Evolutionary conservation across 345 rosid species (phyloP).

Genomic region (Populus davidiana): DNA sequence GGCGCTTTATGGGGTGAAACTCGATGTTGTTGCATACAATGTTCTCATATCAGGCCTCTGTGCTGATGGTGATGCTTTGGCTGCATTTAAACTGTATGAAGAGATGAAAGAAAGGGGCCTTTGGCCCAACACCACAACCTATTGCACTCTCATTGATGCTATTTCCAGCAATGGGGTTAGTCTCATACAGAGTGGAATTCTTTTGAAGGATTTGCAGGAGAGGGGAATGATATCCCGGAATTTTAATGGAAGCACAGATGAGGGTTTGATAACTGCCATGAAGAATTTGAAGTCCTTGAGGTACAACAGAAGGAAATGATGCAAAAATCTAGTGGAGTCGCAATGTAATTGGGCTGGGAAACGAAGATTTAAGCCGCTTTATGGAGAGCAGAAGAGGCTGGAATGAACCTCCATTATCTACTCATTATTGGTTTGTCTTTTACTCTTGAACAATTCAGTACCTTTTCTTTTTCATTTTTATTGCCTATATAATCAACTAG

Average conservation of each 20-base stretch:
- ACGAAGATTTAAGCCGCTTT: not conserved
- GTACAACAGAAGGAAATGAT: slow-evolving; percentile 32
- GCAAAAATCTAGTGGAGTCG: slow-evolving; percentile 11
- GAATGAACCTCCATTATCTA: not conserved
- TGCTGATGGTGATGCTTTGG: slow-evolving; percentile 43
- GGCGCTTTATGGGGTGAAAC: slow-evolving; percentile 53
- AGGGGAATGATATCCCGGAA: slow-evolving; percentile 51
- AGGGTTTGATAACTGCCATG: slow-evolving; percentile 44
- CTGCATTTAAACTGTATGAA: slow-evolving; percentile 59
- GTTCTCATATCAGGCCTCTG: slow-evolving; percentile 73
- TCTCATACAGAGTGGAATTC: slow-evolving; percentile 32
- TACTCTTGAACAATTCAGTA: slow-evolving; percentile 2
- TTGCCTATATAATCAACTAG: not conserved
- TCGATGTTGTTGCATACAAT: slow-evolving; percentile 67
- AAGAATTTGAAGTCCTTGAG: slow-evolving; percentile 43
- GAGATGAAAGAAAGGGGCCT: slow-evolving; percentile 67
- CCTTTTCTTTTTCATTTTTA: not conserved
- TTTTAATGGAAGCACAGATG: slow-evolving; percentile 29
- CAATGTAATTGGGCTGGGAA: not conserved
- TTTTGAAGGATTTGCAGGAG: slow-evolving; percentile 56
- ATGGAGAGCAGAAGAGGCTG: not conserved
- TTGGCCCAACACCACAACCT: slow-evolving; percentile 67
- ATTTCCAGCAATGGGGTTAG: slow-evolving; percentile 29
- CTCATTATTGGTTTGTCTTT: slow-evolving; percentile 3
- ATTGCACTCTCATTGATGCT: slow-evolving; percentile 50